Base-by-base conservation (phyloP, 2,329 filamentous ascomycete species). In the Xylaria sp. region DNA sequence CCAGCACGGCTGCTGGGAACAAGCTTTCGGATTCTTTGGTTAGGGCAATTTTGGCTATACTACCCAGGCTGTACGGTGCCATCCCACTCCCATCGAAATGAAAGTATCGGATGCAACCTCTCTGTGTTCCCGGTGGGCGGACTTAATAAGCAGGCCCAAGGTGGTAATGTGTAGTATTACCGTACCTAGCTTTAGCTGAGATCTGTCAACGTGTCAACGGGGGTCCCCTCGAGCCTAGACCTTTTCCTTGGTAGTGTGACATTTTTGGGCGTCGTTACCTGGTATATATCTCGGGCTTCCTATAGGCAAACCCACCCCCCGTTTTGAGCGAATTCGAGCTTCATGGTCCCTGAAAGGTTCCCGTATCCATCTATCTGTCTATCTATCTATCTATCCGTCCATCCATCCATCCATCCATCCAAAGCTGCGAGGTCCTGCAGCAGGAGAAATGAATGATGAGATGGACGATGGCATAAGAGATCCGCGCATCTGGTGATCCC, bases 1-100 rank as follows among this genome's bases (percentile, higher is more conserved):
- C 56, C 25, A 59, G 54, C 15, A 57, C 54, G 63, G 56, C 59
- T 53, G 60, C 38, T 61, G 51, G 56, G 54, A 66, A 69, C 60
- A 69, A 69, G 66, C 64, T 66, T 69, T 63, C 51, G 33, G 60
- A 36, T 61, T 63, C 51, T 63, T 39, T 69, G 67, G 67, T 63
- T 58, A 38, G 45, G n/a, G 31, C 60, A 64, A 67, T 61, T 67
- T 62, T 67, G 67, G 60, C 63, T 68, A 60, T 36, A 15, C 17
- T n/a, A n/a, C n/a, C n/a, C n/a, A n/a, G n/a, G 44, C 15, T 10
- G 44, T 62, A 66, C 59, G 54, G 50, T 66, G 54, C 57, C 36
- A 38, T 38, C n/a, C n/a, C n/a, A 9, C 54, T 25, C 17, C 66
- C 54, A 25, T 55, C 54, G 57, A 64, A 64, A 64, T 67, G 56